Base-by-base conservation (phyloP, 257 asterid genomes). In the Solanum acaule region DNA sequence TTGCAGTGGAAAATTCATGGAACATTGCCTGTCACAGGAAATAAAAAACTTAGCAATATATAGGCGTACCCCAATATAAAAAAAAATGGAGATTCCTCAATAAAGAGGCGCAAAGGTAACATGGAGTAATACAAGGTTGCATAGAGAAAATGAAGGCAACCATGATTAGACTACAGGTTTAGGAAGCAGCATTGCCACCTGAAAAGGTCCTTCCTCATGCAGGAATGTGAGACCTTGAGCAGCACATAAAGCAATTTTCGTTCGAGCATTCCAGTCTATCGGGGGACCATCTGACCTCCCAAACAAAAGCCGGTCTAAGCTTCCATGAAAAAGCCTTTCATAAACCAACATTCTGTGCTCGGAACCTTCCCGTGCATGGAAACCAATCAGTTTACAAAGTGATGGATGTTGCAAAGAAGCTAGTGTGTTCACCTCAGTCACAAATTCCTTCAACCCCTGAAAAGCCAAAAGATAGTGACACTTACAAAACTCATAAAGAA, bases 131-230 rank as follows among this genome's bases (percentile, higher is more conserved):
- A 67, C 42, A 83, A 29, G 40, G 49, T 52, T 71, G 33, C 35
- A 85, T 56, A 75, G 73, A 86, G 72, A 61, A 87, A 89, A 46
- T 33, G 68, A 42, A 49, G 79, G 79, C 16, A 83, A 31, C 84
- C 65, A 29, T 46, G 18, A 5, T 16, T 46, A 44, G 85, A 52
- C 20, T 65, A 46, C 12, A 38, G 68, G 49, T 85, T 33, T 31
- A 35, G 68, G 86, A 44, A 91, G 56, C 65, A 90, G 76, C 34
- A n/a, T 34, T 52, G 29, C 49, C 88, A 96, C 98, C 98, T 96
- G 99, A 91, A 96, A 96, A 82, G 99, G 99, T 40, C 99, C 99
- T 93, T 96, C 99, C 91, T 96, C 99, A 16, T 96, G 98, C 88
- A 96, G 92, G 91, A 96, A 96, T 14, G 99, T 96, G n/a, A 96